Evolutionary conservation across 116 monocot genomes (phyloP).

Genomic region (Dioscorea cayenensis): DNA sequence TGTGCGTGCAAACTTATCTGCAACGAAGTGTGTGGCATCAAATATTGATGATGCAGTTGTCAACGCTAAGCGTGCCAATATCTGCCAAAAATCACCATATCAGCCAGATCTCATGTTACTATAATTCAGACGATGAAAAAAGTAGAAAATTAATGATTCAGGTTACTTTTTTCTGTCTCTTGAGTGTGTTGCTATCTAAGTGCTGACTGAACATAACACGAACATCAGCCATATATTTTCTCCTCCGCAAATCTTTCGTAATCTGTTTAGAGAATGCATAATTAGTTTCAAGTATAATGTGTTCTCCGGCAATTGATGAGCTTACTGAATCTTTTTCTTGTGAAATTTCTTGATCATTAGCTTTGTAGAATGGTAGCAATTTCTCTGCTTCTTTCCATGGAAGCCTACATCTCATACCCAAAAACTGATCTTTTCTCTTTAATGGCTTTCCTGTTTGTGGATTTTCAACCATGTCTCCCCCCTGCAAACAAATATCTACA

Average conservation of each 20-base stretch:
- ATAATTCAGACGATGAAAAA: neutral
- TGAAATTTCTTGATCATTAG: conserved; percentile 15
- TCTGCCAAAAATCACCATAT: conserved; percentile 25
- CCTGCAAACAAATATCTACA: conserved; percentile 3
- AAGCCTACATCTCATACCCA: conserved; percentile 11
- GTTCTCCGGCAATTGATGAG: conserved; percentile 42
- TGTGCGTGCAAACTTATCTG: conserved; percentile 87
- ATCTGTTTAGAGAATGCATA: conserved; percentile 12
- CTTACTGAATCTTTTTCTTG: conserved; percentile 2
- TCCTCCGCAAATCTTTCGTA: conserved; percentile 43
- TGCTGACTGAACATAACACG: conserved; percentile 75
- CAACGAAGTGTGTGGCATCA: conserved; percentile 89
- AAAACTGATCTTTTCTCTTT: conserved; percentile 10
- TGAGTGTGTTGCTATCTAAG: conserved; percentile 61
- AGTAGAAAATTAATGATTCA: neutral
- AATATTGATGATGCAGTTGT: conserved; percentile 43
- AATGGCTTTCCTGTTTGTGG: neutral
- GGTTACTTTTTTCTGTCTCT: conserved; percentile 77
- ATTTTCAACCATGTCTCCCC: conserved; percentile 14
- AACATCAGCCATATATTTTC: conserved; percentile 55
- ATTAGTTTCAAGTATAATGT: conserved; percentile 34
- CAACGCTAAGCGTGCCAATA: conserved; percentile 51
- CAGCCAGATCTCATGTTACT: neutral
- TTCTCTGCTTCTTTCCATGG: conserved; percentile 21
- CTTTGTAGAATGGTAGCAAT: conserved; percentile 48